Evolutionary conservation across 2,329 filamentous ascomycete genomes (phyloP).

Genomic region (Monosporascus sp.): DNA sequence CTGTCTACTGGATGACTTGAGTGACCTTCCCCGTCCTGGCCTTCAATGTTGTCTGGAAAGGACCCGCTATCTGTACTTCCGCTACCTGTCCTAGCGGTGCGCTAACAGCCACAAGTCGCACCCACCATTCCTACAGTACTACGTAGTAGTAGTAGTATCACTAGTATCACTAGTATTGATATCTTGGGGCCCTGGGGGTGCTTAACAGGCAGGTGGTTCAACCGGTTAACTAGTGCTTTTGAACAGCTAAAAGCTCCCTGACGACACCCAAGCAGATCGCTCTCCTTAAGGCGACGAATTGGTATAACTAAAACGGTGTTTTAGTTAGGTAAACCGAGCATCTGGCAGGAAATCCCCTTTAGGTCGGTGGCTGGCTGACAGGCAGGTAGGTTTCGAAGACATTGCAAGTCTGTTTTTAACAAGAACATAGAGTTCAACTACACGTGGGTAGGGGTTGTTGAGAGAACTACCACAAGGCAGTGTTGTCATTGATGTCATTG

Average conservation of each 20-base stretch:
- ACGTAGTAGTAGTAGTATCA: too few species aligned
- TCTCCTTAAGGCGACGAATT: too few species aligned
- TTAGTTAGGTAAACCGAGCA: too few species aligned
- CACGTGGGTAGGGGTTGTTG: neutral
- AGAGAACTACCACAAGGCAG: neutral
- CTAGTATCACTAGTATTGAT: neutral
- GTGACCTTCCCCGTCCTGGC: neutral
- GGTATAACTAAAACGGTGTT: too few species aligned
- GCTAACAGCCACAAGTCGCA: neutral
- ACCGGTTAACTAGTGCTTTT: too few species aligned
- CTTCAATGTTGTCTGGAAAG: neutral
- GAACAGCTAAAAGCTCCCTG: too few species aligned
- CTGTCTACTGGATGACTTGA: neutral
- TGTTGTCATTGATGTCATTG: too few species aligned
- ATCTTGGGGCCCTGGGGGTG: too few species aligned
- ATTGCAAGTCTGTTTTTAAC: neutral
- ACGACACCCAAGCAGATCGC: too few species aligned
- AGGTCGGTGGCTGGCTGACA: too few species aligned
- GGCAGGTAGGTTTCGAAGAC: neutral
- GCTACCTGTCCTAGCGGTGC: neutral
- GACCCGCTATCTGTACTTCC: neutral
- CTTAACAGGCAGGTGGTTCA: too few species aligned
- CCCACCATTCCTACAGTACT: neutral
- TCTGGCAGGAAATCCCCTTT: too few species aligned
- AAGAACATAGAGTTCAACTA: neutral